phyloP scores from a whole-genome alignment of 306 rosid species.

The Dryas drummondii region DNA sequence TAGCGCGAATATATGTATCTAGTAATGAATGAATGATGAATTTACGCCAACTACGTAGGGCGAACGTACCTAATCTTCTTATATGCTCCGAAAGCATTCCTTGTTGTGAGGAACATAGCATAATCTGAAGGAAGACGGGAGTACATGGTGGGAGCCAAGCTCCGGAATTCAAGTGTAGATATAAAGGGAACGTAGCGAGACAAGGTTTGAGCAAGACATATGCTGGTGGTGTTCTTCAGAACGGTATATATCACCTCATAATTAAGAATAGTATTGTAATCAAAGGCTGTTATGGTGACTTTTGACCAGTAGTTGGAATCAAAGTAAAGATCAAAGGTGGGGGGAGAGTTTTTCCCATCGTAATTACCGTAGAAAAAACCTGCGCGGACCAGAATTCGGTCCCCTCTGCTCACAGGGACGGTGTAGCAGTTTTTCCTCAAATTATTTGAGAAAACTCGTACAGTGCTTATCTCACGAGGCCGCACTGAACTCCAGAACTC shows the following conservation, averaged over 20 bases:
- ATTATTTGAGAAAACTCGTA: constrained; percentile 17
- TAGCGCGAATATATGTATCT: too few species aligned
- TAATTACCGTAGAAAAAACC: constrained; percentile 34
- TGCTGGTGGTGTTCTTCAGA: constrained; percentile 35
- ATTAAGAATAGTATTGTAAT: neutral
- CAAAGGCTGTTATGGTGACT: neutral
- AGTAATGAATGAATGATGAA: too few species aligned
- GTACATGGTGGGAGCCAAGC: constrained; percentile 45
- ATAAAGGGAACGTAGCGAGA: constrained; percentile 44
- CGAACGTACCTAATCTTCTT: constrained; percentile 36
- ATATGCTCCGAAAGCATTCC: constrained; percentile 32
- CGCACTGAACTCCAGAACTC: neutral
- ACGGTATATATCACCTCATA: constrained; percentile 38
- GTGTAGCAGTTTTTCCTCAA: constrained; percentile 27
- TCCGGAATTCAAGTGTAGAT: constrained; percentile 44
- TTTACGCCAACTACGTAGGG: too few species aligned
- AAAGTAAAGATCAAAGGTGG: constrained; percentile 28
- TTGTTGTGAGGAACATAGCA: constrained; percentile 24
- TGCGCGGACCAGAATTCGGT: constrained; percentile 27
- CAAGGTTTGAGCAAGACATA: constrained; percentile 47
- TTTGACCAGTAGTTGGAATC: constrained; percentile 31
- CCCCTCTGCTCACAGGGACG: neutral
- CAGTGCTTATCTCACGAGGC: constrained; percentile 2
- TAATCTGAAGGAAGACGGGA: constrained; percentile 22
- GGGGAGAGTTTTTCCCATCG: constrained; percentile 25